phyloP scores from a whole-genome alignment of 805 yeast genomes.

The Saccharomycopsis schoenii region DNA sequence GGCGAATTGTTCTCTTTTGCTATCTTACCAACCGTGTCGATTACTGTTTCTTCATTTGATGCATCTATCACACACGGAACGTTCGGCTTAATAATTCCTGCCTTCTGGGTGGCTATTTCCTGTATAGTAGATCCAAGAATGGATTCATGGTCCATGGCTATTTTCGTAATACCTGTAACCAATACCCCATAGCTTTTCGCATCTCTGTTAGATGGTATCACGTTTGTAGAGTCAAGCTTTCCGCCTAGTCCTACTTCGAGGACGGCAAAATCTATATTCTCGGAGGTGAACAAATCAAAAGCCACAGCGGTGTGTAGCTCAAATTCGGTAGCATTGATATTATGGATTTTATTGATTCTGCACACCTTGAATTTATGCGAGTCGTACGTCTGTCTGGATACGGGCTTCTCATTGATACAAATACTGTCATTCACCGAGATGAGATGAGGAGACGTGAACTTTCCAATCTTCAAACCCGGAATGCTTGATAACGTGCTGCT shows the following conservation, averaged over 20 bases:
- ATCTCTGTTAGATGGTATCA: slow-evolving; percentile 26
- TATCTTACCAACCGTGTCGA: slow-evolving; percentile 33
- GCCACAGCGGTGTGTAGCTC: slow-evolving; percentile 83
- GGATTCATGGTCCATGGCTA: slow-evolving; percentile 77
- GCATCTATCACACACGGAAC: slow-evolving; percentile 68
- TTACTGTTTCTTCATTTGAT: slow-evolving; percentile 42
- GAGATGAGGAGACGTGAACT: slow-evolving; percentile 86
- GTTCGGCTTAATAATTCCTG: slow-evolving; percentile 65
- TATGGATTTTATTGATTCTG: slow-evolving; percentile 29
- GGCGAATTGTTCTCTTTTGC: slow-evolving; percentile 29
- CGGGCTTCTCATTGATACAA: slow-evolving; percentile 49
- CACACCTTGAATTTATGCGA: slow-evolving; percentile 35
- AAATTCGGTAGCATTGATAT: slow-evolving; percentile 73
- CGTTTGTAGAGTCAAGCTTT: slow-evolving; percentile 79
- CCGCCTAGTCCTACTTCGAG: slow-evolving; percentile 97
- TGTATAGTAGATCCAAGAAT: slow-evolving; percentile 58
- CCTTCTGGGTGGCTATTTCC: slow-evolving; percentile 70
- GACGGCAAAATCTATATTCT: slow-evolving; percentile 61
- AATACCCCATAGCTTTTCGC: slow-evolving; percentile 31
- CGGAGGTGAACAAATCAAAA: slow-evolving; percentile 55
- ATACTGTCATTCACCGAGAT: slow-evolving; percentile 67
- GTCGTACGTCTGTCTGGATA: slow-evolving; percentile 37
- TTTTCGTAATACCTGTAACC: slow-evolving; percentile 70
- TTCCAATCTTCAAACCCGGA: slow-evolving; percentile 39
- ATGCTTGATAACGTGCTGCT: slow-evolving; percentile 21